phyloP scores from a whole-genome alignment of 139 green algal genomes.

The Diplosphaera chodatii region DNA sequence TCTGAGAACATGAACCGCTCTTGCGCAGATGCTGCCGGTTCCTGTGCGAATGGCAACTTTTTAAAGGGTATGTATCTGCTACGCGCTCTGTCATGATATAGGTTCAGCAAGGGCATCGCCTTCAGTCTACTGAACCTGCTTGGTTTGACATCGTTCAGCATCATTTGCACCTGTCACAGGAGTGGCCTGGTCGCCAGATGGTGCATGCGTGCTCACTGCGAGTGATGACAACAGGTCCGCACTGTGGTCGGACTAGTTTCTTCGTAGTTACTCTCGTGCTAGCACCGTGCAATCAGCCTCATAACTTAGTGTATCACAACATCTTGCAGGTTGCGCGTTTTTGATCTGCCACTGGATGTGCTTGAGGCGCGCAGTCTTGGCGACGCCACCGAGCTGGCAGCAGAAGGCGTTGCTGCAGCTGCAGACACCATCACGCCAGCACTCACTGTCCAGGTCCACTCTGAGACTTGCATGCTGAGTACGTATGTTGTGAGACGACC shows the following conservation, averaged over 20 bases:
- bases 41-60: constrained; percentile 59
- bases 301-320: no score
- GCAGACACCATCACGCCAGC: not conserved
- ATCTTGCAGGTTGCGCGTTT: constrained; percentile 61
- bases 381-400: not conserved
- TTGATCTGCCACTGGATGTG: constrained; percentile 53
- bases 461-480: no score
- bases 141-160: no score
- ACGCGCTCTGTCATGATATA: no score
- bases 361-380: constrained; percentile 12
- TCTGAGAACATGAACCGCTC: no score
- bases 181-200: constrained; percentile 75
- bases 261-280: no score
- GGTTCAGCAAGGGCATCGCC: no score
- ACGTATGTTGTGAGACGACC: no score
- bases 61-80: constrained; percentile 43
- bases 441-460: not conserved
- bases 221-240: constrained; percentile 72
- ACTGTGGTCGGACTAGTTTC: no score
- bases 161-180: no score
- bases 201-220: constrained; percentile 65
- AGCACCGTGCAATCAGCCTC: no score
- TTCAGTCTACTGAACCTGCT: no score
- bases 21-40: not conserved
- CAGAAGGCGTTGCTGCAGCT: not conserved